Base-by-base conservation (phyloP, 192 early-diverging fungal genomes). In the Podila horticola region DNA sequence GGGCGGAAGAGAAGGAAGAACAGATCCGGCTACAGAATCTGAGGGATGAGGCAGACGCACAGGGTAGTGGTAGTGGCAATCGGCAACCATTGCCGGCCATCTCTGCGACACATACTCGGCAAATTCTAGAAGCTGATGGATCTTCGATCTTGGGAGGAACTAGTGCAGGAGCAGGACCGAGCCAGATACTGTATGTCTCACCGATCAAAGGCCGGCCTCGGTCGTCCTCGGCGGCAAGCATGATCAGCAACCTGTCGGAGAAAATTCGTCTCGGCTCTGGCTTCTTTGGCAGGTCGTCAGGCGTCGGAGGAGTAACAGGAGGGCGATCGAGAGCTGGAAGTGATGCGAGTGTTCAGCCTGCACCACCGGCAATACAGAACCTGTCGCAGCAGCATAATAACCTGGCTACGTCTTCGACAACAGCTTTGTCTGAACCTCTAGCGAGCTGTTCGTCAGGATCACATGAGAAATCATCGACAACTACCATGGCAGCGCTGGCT, bases 241-340 rank as follows among this genome's bases (percentile, higher is more conserved):
- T 70, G 52, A 76, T 70, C 57, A 76, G 74, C 38, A 76, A 65
- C 31, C 60, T 76, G 20, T 76, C 74, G 0, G 74, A 70, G n/a
- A 76, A 66, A 48, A 64, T 76, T 11, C 74, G 74, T 45, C 19
- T 66, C 4, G 33, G 45, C 2, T 48, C 62, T 22, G 31, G 38
- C 30, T 65, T 69, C 34, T 64, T 64, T 65, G 41, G 62, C 1
- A 60, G 34, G 19, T 26, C 49, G 11, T 55, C 52, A 10, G 52
- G 52, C 5, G n/a, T 55, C 2, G 52, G 52, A 19, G 29, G 29
- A 19, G 11, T 22, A 58, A 26, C 26, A 10, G 59, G 59, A 13
- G 67, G 62, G 20, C 33, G 74, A 10, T 65, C 74, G 0, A 64
- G 74, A 63, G 74, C 74, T 49, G 74, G 67, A 33, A 76, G 67